Base-by-base conservation (phyloP, 495 filamentous ascomycete genomes). In the Zalerion maritima region DNA sequence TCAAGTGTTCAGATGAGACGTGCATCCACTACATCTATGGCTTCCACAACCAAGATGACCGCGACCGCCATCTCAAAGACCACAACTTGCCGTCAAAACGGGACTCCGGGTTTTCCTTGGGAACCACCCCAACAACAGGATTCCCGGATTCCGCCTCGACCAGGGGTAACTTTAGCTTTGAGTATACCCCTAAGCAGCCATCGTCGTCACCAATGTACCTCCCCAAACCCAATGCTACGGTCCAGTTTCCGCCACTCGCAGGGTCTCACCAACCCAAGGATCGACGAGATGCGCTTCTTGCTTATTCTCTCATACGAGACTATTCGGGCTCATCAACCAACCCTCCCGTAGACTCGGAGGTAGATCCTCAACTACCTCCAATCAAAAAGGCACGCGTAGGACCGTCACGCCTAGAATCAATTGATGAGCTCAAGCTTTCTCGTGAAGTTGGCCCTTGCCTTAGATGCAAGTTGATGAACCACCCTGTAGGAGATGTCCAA, bases 11-110 rank as follows among this genome's bases (percentile, higher is more conserved):
- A 52, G 49, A 65, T 35, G 61, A 64, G 27, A 50, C 52, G 22
- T 65, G 61, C 40, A 43, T 61, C 41, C 57, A 64, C 39, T 63
- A 62, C 45, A 58, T 65, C 15, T 65, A 64, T 34, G 61, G 61
- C 20, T 65, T 61, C 29, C 43, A 48, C 17, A 52, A 54, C 24
- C 47, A 43, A 11, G 52, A 58, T 26, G 59, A 64, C 24, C 54
- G 59, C 26, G 58, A 62, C 35, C 51, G 56, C 25, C 61, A 65
- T 31, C 40, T 53, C 12, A 55, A 50, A 28, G 54, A 59, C 29
- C 61, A 65, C 43, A 45, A 46, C 18, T 31, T 43, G 11, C 40
- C 46, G 15, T 37, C 41, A 13, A 64, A 62, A 36, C 44, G 59
- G 27, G 57, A 64, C 25, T 55, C 54, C 5, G 61, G 54, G 3